Conservation (phyloP, 1,284 basidiomycete genomes). For the Xerocomus nothofagi region DNA sequence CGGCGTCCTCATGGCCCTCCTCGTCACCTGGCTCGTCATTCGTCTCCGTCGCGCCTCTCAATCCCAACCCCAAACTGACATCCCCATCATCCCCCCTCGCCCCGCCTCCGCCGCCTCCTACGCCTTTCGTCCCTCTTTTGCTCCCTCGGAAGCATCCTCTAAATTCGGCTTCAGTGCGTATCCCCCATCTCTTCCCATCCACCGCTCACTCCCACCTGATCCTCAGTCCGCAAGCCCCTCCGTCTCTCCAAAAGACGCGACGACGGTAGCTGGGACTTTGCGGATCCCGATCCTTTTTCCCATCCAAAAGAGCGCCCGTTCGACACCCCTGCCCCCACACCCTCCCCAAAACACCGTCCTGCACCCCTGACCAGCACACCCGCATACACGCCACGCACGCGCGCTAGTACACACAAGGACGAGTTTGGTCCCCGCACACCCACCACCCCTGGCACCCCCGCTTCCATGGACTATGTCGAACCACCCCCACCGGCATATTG, state of each 20-base stretch:
- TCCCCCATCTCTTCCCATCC: neutral
- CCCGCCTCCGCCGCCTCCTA: constrained; percentile 18
- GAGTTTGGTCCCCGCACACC: constrained; percentile 20
- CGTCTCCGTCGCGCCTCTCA: neutral
- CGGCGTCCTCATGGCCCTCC: neutral
- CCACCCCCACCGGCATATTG: constrained; percentile 31
- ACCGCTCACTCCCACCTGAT: neutral
- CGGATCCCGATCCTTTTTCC: constrained; percentile 29
- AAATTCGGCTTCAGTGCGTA: constrained; percentile 31
- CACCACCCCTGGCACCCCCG: constrained; percentile 11
- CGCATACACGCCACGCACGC: constrained; percentile 7
- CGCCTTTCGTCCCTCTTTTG: constrained; percentile 24
- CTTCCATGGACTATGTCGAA: constrained; percentile 19
- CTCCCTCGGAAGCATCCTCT: constrained; percentile 30
- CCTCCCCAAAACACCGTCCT: constrained; percentile 17
- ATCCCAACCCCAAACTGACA: neutral
- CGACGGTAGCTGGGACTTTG: constrained; percentile 34
- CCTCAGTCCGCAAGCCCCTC: constrained; percentile 27
- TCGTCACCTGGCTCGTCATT: neutral
- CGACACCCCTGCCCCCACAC: neutral
- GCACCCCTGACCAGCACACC: constrained; percentile 10
- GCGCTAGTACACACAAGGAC: constrained; percentile 28
- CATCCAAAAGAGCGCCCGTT: constrained; percentile 4
- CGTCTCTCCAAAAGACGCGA: constrained; percentile 22
- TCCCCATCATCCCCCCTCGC: constrained; percentile 9